phyloP scores from a whole-genome alignment of 2,329 filamentous ascomycete genomes.

The Microthyrium microscopicum region DNA sequence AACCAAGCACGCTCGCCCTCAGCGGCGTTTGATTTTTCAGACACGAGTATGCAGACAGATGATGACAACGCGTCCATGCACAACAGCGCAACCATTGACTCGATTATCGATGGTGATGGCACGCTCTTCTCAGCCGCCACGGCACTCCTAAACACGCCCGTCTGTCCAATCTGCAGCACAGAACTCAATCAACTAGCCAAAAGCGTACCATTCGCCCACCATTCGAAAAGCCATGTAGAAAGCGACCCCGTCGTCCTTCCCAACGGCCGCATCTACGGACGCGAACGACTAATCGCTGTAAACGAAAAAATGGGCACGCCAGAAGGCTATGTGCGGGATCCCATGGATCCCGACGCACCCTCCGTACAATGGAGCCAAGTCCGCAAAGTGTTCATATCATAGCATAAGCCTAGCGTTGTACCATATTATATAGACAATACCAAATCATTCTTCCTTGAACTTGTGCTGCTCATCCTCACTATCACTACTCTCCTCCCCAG shows the following conservation, averaged over 20 bases:
- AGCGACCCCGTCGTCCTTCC: constrained; percentile 73
- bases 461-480: not conserved
- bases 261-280: constrained; percentile 73
- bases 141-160: constrained; percentile 15
- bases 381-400: constrained; percentile 73
- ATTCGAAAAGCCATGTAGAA: constrained; percentile 86
- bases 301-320: constrained; percentile 63
- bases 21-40: no score
- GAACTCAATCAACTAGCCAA: constrained; percentile 85
- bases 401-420: no score
- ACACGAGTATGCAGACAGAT: no score
- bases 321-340: constrained; percentile 55
- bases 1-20: constrained; percentile 21
- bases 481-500: not conserved
- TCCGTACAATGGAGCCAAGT: constrained; percentile 42
- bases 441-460: no score
- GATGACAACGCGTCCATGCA: no score
- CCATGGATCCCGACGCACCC: constrained; percentile 46
- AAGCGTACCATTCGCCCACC: constrained; percentile 83
- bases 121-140: not conserved
- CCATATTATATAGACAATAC: no score
- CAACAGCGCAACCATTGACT: no score
- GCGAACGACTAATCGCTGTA: constrained; percentile 54
- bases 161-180: constrained; percentile 91
- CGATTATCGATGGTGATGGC: no score